A percentile compares a stretch with the other conserved stretches of the same genome.
Conservation (phyloP, 2,329 filamentous ascomycete species). For the Myriangium duriaei region DNA sequence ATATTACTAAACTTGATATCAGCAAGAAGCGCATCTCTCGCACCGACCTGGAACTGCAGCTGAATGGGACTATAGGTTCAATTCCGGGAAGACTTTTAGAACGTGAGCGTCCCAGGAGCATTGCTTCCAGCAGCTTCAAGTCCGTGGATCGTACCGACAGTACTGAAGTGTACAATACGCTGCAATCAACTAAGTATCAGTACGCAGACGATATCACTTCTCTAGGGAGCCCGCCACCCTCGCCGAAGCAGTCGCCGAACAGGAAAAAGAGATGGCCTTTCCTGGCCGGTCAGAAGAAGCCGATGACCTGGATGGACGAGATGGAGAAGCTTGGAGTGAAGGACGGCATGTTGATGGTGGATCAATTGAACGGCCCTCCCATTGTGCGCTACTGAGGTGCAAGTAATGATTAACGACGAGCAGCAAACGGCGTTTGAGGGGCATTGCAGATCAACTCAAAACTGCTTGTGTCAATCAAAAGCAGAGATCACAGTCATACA, state of each 20-base stretch:
- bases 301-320: constrained; percentile 30
- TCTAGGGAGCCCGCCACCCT: constrained; percentile 10
- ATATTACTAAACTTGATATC: not conserved
- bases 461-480: too few relatives aligned
- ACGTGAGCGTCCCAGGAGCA: constrained; percentile 11
- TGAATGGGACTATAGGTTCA: not conserved
- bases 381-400: constrained; percentile 17
- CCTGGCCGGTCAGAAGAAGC: constrained; percentile 26
- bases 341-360: constrained; percentile 26
- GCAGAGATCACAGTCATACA: not conserved
- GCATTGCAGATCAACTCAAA: too few relatives aligned
- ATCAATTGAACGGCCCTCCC: constrained; percentile 22
- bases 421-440: not conserved
- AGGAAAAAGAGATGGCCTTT: constrained; percentile 18
- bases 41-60: not conserved
- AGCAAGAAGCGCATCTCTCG: not conserved
- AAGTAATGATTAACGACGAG: constrained; percentile 1
- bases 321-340: constrained; percentile 29
- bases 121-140: constrained; percentile 13
- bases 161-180: constrained; percentile 10
- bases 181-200: constrained; percentile 12
- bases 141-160: constrained; percentile 16
- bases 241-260: constrained; percentile 13
- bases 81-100: not conserved
- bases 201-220: constrained; percentile 14